Percentiles rank a stretch among this genome's conserved stretches.
Conservation (phyloP, 257 asterid genomes). For the Fraxinus pennsylvanica region DNA sequence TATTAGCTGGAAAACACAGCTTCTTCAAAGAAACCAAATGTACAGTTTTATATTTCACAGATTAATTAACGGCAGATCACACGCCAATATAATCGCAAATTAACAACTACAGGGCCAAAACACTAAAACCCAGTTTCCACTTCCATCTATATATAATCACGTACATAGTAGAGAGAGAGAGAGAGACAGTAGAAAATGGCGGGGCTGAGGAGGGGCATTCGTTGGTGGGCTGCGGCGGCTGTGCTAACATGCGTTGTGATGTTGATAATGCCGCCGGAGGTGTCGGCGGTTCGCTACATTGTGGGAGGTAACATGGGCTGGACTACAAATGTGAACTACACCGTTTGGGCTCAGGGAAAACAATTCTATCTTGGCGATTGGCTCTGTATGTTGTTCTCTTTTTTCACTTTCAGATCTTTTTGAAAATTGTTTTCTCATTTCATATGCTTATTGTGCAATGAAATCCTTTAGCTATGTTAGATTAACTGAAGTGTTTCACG, state of each 20-base stretch:
- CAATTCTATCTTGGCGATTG: conserved; percentile 70
- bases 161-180: background rate
- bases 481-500: background rate
- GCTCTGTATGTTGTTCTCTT: conserved; percentile 55
- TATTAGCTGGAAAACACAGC: background rate
- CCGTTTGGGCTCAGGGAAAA: conserved; percentile 51
- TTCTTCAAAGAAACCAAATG: background rate
- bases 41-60: background rate
- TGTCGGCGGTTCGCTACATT: conserved; percentile 45
- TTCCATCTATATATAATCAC: background rate
- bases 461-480: background rate
- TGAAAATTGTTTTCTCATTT: background rate
- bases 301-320: conserved; percentile 58
- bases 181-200: conserved; percentile 23
- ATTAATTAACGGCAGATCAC: conserved; percentile 27
- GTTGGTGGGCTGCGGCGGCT: conserved; percentile 38
- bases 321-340: conserved; percentile 52
- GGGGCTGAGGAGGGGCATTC: conserved; percentile 28
- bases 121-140: background rate
- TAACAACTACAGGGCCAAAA: background rate
- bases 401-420: background rate
- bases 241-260: conserved; percentile 43
- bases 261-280: conserved; percentile 48
- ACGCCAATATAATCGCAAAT: conserved; percentile 24
- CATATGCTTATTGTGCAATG: background rate